These are phyloP conservation scores for Rhizopogon vesiculosus DNA, from an alignment of 768 basidiomycete genomes.

Conservation along the genomic window DNA sequence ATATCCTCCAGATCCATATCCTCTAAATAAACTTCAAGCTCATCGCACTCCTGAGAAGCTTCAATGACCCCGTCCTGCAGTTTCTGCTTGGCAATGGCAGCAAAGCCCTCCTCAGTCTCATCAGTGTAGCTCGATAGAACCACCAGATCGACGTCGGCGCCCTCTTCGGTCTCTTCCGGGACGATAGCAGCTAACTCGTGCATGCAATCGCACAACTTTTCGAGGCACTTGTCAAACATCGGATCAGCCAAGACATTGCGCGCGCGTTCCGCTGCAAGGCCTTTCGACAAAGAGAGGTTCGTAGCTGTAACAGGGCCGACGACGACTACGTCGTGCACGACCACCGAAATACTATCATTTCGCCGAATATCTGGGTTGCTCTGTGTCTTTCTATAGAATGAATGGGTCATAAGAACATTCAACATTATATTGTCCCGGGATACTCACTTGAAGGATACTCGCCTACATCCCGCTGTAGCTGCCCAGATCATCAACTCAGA, in stretches of 20 bases:
- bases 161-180: constrained; percentile 12
- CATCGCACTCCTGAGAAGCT: background rate
- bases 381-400: constrained; percentile 32
- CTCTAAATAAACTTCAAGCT: background rate
- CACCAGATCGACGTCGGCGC: constrained; percentile 11
- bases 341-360: constrained; percentile 50
- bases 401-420: background rate
- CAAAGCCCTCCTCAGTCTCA: constrained; percentile 49
- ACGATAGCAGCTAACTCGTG: constrained; percentile 3
- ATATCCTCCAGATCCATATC: constrained; percentile 6
- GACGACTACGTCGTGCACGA: constrained; percentile 53
- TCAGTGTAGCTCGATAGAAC: constrained; percentile 27
- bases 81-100: constrained; percentile 33
- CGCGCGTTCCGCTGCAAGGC: constrained; percentile 62
- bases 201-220: constrained; percentile 38
- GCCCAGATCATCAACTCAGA: constrained; percentile 69
- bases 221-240: constrained; percentile 39
- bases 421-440: background rate
- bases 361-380: constrained; percentile 39
- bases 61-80: constrained; percentile 20
- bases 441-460: constrained; percentile 42
- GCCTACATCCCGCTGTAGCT: constrained; percentile 51
- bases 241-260: constrained; percentile 46
- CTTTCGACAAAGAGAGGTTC: constrained; percentile 60
- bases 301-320: constrained; percentile 57